Conservation (phyloP, 164 flowering plant genomes). For the Houttuynia cordata region DNA sequence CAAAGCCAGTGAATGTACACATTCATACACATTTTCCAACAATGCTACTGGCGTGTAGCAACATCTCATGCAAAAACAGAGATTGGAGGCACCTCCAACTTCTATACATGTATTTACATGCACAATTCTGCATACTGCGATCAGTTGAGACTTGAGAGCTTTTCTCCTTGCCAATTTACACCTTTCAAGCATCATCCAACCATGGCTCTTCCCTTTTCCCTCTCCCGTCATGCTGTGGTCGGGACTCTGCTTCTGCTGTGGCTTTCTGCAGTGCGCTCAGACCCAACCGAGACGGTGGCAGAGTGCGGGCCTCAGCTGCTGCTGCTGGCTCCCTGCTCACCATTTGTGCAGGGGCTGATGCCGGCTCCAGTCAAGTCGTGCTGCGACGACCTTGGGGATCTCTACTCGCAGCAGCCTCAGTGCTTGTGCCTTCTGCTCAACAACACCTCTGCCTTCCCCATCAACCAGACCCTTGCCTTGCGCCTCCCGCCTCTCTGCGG, state of each 20-base stretch:
- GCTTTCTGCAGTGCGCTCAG: conserved; percentile 4
- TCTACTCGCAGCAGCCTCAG: conserved; percentile 27
- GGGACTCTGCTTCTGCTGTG: conserved; percentile 7
- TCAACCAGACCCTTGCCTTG: conserved; percentile 51
- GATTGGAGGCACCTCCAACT: neutral
- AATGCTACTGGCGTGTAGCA: neutral
- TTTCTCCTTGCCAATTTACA: too few relatives aligned
- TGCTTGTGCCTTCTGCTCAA: conserved; percentile 65
- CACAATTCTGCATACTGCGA: neutral
- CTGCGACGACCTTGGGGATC: conserved; percentile 38
- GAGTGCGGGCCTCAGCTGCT: conserved; percentile 34
- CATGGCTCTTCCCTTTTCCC: neutral
- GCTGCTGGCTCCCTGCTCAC: conserved; percentile 40
- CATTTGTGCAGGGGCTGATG: conserved; percentile 54
- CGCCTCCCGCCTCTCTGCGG: conserved; percentile 52
- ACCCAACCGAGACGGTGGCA: conserved; percentile 17
- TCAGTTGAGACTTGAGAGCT: neutral
- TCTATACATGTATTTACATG: neutral
- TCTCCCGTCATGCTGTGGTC: conserved; percentile 1
- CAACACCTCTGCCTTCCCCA: conserved; percentile 26
- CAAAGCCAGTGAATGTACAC: neutral
- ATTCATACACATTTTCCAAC: neutral
- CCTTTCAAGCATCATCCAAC: neutral
- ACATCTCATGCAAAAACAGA: neutral
- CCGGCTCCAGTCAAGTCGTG: conserved; percentile 32